These are phyloP conservation scores for Pythium chondricola DNA, from an alignment of 352 stramenopile species.

Conservation along the genomic window DNA sequence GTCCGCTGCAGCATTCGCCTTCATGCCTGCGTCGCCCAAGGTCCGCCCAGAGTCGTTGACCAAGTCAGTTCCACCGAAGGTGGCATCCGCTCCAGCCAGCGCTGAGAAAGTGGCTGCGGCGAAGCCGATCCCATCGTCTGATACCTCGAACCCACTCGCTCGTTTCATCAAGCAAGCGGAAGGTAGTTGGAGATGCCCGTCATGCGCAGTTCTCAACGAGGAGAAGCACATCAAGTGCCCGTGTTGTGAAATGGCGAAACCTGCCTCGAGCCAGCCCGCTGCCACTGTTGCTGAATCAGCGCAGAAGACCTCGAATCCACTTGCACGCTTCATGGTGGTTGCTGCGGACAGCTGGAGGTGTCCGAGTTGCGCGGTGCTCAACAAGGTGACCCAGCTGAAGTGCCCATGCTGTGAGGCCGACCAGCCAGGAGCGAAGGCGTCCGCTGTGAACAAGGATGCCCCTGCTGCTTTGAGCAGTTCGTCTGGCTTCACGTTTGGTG, in stretches of 20 bases:
- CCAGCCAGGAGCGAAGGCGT: slow-evolving; percentile 1
- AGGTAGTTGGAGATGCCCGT: slow-evolving; percentile 75
- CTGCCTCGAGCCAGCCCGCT: slow-evolving; percentile 8
- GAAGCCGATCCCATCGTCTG: too few relatives aligned
- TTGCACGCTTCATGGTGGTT: slow-evolving; percentile 27
- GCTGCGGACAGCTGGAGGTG: slow-evolving; percentile 73
- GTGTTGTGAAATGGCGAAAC: slow-evolving; percentile 68
- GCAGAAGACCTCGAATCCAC: slow-evolving; percentile 14
- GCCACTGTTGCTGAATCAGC: slow-evolving; percentile 10
- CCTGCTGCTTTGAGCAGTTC: not conserved
- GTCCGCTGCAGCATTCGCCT: slow-evolving; percentile 44
- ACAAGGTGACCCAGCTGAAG: slow-evolving; percentile 46
- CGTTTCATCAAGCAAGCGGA: slow-evolving; percentile 49
- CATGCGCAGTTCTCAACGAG: slow-evolving; percentile 66
- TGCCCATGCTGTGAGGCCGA: slow-evolving; percentile 54
- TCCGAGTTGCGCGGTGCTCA: slow-evolving; percentile 67
- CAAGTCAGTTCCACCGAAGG: slow-evolving; percentile 21
- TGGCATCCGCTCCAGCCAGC: not conserved
- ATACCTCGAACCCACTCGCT: slow-evolving; percentile 33
- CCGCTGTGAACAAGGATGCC: not conserved
- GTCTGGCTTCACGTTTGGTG: slow-evolving; percentile 14
- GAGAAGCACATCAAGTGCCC: slow-evolving; percentile 56
- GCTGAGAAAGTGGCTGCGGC: not conserved
- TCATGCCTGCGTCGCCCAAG: slow-evolving; percentile 62
- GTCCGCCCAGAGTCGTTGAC: slow-evolving; percentile 33